These are phyloP conservation scores for Boletus sp. DNA, from an alignment of 768 basidiomycete species.

Conservation along the genomic window DNA sequence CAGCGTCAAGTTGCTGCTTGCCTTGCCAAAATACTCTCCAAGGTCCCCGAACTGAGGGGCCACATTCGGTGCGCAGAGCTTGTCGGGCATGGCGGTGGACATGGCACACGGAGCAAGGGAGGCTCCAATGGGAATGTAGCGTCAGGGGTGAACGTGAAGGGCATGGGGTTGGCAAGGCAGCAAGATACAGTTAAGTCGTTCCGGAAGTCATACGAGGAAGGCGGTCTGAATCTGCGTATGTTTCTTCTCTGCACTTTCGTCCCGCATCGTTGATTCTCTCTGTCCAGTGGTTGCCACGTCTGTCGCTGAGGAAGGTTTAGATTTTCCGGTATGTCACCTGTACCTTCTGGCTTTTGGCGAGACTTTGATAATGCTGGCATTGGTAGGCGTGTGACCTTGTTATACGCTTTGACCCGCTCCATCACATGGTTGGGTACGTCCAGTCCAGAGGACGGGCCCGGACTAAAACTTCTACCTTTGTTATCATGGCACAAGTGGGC, in stretches of 20 bases:
- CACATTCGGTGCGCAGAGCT: conserved; percentile 61
- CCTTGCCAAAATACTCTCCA: conserved; percentile 61
- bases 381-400: conserved; percentile 83
- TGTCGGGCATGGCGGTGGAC: conserved; percentile 61
- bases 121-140: conserved; percentile 12
- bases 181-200: conserved; percentile 64
- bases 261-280: background rate
- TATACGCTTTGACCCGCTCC: conserved; percentile 77
- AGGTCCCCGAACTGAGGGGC: conserved; percentile 53
- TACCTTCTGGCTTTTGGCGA: background rate
- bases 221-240: conserved; percentile 66
- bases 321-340: conserved; percentile 63
- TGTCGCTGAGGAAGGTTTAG: conserved; percentile 90
- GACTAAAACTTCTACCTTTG: conserved; percentile 68
- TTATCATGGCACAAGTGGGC: conserved; percentile 74
- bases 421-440: conserved; percentile 83
- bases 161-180: conserved; percentile 51
- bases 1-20: conserved; percentile 77
- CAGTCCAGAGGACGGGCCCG: conserved; percentile 88
- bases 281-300: conserved; percentile 71
- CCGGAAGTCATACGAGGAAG: conserved; percentile 59
- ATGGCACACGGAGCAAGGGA: conserved; percentile 23
- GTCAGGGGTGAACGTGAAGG: conserved; percentile 39
- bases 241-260: conserved; percentile 10
- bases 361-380: conserved; percentile 4